A percentile compares a stretch with the other conserved stretches of the same genome.
Evolutionary conservation across 2,329 filamentous ascomycete species (phyloP).

Genomic region (Sarocladium kiliense): DNA sequence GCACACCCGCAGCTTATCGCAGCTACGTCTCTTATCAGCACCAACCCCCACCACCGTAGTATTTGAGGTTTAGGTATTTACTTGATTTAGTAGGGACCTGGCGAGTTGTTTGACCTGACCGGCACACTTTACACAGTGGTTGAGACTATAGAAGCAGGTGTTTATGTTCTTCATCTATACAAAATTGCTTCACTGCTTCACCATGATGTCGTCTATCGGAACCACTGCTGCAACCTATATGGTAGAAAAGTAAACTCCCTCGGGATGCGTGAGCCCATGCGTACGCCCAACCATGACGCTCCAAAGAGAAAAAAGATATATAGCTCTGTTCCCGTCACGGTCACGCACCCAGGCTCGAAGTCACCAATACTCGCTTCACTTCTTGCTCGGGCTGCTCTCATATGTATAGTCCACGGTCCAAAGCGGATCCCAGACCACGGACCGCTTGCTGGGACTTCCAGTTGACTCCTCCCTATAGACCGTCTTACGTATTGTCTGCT

Average conservation of each 20-base stretch:
- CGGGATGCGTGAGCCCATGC: neutral
- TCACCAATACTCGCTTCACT: conserved; percentile 16
- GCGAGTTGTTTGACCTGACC: no score
- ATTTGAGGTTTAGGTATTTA: no score
- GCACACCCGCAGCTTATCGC: no score
- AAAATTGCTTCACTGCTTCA: neutral
- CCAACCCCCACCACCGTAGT: no score
- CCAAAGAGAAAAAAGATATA: no score
- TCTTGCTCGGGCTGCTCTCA: conserved; percentile 32
- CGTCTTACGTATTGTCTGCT: conserved; percentile 18
- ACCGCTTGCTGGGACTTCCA: conserved; percentile 41
- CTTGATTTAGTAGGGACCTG: no score
- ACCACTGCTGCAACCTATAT: no score
- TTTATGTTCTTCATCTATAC: neutral
- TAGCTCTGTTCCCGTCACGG: no score
- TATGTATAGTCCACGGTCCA: conserved; percentile 57
- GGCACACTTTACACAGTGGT: no score
- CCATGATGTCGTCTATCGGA: neutral
- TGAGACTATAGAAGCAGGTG: neutral
- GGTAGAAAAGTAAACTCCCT: no score
- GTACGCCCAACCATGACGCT: neutral
- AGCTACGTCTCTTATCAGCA: no score
- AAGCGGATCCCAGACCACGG: conserved; percentile 56
- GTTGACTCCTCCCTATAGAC: conserved; percentile 33
- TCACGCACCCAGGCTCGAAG: no score